Evolutionary conservation across 768 basidiomycete genomes (phyloP).

Genomic region (Termitomyces sp.): DNA sequence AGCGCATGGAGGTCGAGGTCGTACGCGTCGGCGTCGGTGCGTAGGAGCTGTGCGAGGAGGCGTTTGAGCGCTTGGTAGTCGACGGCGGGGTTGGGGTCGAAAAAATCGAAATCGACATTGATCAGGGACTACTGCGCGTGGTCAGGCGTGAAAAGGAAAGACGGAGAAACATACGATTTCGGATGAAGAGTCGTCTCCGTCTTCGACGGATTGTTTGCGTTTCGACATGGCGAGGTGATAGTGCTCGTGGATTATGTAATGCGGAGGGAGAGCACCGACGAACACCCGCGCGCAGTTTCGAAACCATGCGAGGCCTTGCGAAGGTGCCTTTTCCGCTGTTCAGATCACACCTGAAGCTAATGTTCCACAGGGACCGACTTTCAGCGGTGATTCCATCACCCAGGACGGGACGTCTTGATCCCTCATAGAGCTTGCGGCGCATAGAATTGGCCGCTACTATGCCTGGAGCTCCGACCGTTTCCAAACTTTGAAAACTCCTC

Average conservation of each 20-base stretch:
- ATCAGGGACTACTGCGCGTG: slow-evolving; percentile 49
- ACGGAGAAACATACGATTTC: slow-evolving; percentile 18
- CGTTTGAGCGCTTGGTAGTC: slow-evolving; percentile 88
- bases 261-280: too few species aligned
- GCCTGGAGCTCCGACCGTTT: slow-evolving; percentile 42
- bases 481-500: slow-evolving; percentile 56
- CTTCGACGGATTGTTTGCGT: slow-evolving; percentile 42
- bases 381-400: slow-evolving; percentile 32
- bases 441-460: too few species aligned
- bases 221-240: slow-evolving; percentile 25
- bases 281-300: too few species aligned
- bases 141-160: not conserved
- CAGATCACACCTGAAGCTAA: too few species aligned
- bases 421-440: slow-evolving; percentile 37
- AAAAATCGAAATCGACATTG: slow-evolving; percentile 93
- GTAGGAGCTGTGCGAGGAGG: slow-evolving; percentile 63
- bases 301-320: too few species aligned
- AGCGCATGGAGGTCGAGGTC: slow-evolving; percentile 63
- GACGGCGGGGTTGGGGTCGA: slow-evolving; percentile 72
- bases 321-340: too few species aligned
- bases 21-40: slow-evolving; percentile 60
- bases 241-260: too few species aligned
- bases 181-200: slow-evolving; percentile 33
- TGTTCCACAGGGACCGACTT: slow-evolving; percentile 28
- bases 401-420: slow-evolving; percentile 18